Evolutionary conservation across 176 grass and related monocot genomes (phyloP), one percentile per base, ranked within the genome.

Genomic region (Eragrostis curvula): DNA sequence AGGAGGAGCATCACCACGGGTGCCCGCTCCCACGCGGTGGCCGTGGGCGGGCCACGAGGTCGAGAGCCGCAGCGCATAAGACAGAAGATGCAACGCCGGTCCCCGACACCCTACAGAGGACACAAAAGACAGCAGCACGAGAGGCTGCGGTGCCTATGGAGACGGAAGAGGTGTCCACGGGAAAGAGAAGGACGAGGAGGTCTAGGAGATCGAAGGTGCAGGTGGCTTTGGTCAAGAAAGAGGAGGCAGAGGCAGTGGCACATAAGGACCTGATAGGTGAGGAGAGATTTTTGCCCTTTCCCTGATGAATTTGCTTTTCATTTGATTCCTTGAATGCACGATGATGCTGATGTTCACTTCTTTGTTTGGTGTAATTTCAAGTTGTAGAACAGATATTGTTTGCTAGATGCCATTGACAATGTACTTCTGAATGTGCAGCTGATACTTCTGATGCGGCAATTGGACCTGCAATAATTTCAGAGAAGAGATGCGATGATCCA

Each of bases 41-140:
- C 84, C 79, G 73, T 50, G 85, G 39, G 11, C 45, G 79, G 18
- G 74, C 16, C 3, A 68, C 52, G 18, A 59, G 65, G 39, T 73
- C 75, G 43, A 73, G 47, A 25, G 68, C 60, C 2, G 62, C 13
- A 11, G 62, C 40, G n/a, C 70, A 29, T 23, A 73, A 79, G 66
- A 23, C 14, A 18, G 84, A 80, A 24, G 74, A 72, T 40, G 63
- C 20, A 32, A 29, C 6, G 25, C 74, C 55, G n/a, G 80, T 57
- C 36, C 67, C 79, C 1, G 44, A 18, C 47, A 83, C 89, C 29
- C 53, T 88, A 21, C 86, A 66, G 74, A 52, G 85, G 36, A 88
- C 82, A 78, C 78, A 60, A 20, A 89, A 51, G 73, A 63, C 72
- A 15, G 24, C 9, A 57, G 57, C 57, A 15, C 21, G 5, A 20